Evolutionary conservation across 2,329 filamentous ascomycete species (phyloP), one percentile per base, ranked within the genome.

Genomic region (Scedosporium aurantiacum): DNA sequence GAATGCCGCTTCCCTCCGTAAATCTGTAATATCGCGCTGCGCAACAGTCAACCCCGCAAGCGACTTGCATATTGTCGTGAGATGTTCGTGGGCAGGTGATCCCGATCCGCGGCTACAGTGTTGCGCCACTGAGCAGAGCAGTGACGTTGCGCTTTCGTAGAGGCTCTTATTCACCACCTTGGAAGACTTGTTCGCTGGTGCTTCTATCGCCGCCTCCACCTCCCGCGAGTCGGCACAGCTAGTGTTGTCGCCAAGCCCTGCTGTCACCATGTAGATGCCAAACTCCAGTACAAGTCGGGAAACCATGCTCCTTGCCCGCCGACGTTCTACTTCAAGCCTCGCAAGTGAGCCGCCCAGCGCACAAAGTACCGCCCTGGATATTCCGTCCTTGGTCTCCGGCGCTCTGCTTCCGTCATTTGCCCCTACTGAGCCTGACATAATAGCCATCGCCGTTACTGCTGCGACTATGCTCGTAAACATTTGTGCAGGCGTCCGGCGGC

Each of bases 1-100:
- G 65, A 83, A 82, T 0, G 81, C 80, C 1, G 75, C 75, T 32
- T 82, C 79, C 2, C 72, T 70, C 32, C 73, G 73, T 40, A 83
- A 68, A 21, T 71, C 73, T 32, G 68, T 64, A 5, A 76, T 64
- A 25, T 75, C 69, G 61, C 68, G 69, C 8, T 64, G 64, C 3
- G 70, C 67, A 4, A 77, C 64, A 2, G 64, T 65, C 14, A 79
- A 65, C 4, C 57, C 60, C n/a, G 73, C 68, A 6, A 83, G 66
- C 18, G 68, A 71, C n/a, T 68, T 66, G 64, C 75, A 79, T 18
- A 82, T 68, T 40, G 71, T 69, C 5, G 70, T 66, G 28, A 79
- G 69, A 60, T 78, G 71, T 32, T 68, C 68, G 57, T 72, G 71
- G 28, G 72, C 69, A 16, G 75, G 69, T 55, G 75, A 68, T 28